Evolutionary conservation across 108 stramenopile genomes (phyloP).

Genomic region (Stephanodiscus minutulus): DNA sequence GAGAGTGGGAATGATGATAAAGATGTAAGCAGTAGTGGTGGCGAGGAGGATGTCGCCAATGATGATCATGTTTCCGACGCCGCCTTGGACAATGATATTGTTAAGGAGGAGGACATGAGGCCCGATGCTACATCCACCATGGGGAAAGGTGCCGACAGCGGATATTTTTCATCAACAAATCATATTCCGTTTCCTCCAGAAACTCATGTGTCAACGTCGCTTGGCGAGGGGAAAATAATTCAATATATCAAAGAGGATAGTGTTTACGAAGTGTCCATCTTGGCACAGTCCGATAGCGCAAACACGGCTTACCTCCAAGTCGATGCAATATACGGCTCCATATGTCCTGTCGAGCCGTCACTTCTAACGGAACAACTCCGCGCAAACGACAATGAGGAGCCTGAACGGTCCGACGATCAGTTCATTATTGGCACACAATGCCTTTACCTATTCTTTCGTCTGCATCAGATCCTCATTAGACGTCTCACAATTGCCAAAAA

Average conservation of each 20-base stretch:
- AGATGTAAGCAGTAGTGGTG: conserved; percentile 49
- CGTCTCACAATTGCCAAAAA: conserved; percentile 79
- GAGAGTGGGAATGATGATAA: conserved; percentile 61
- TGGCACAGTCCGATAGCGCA: conserved; percentile 38
- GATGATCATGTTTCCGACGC: conserved; percentile 15
- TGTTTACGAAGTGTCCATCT: conserved; percentile 61
- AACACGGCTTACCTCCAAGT: conserved; percentile 58
- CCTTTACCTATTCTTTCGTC: conserved; percentile 84
- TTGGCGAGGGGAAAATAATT: conserved; percentile 70
- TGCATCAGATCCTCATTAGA: conserved; percentile 81
- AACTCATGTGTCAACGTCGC: conserved; percentile 71
- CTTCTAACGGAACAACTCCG: conserved; percentile 70
- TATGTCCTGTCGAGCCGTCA: conserved; percentile 70
- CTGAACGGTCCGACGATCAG: conserved; percentile 67
- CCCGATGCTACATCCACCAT: not conserved
- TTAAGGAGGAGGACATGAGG: conserved; percentile 24
- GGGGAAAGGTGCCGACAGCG: conserved; percentile 1
- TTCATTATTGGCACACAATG: conserved; percentile 85
- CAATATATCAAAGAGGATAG: conserved; percentile 52
- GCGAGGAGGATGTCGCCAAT: conserved; percentile 26
- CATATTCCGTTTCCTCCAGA: conserved; percentile 77
- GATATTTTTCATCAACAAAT: conserved; percentile 39
- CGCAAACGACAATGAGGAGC: conserved; percentile 57
- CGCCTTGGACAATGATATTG: not conserved
- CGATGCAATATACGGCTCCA: conserved; percentile 71